phyloP scores from a whole-genome alignment of 257 asterid species.

The Solanum chiquidenum region DNA sequence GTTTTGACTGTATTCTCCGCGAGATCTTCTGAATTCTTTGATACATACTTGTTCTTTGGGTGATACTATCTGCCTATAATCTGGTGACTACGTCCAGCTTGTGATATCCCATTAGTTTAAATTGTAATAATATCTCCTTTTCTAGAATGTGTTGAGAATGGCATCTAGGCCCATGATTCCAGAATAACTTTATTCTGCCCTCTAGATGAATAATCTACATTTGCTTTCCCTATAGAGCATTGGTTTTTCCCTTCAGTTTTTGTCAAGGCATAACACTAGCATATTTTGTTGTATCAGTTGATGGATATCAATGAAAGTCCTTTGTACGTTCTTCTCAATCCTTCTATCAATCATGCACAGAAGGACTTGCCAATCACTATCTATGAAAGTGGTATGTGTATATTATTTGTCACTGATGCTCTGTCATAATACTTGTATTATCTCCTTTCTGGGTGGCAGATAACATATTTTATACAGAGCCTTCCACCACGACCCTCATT shows the following conservation, averaged over 20 bases:
- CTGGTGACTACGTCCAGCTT: background rate
- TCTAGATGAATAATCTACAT: background rate
- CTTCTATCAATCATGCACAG: conserved; percentile 77
- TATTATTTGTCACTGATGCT: background rate
- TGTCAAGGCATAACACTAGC: background rate
- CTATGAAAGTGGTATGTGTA: conserved; percentile 74
- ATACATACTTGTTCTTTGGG: background rate
- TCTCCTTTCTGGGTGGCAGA: background rate
- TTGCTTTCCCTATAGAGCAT: background rate
- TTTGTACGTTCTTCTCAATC: conserved; percentile 85
- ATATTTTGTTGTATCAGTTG: conserved; percentile 35
- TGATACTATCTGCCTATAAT: background rate
- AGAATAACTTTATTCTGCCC: background rate
- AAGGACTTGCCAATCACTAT: conserved; percentile 88
- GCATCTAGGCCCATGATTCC: background rate
- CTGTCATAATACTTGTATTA: background rate
- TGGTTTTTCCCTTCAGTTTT: background rate
- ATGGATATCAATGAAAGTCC: conserved; percentile 98
- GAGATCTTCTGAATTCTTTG: background rate
- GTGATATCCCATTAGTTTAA: background rate
- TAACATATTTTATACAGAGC: background rate
- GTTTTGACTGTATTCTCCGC: background rate
- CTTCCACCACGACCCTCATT: background rate
- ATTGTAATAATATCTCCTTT: background rate
- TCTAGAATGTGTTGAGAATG: background rate